Conservation (phyloP, 495 filamentous ascomycete genomes). For the Aspergillus cavernicola region DNA sequence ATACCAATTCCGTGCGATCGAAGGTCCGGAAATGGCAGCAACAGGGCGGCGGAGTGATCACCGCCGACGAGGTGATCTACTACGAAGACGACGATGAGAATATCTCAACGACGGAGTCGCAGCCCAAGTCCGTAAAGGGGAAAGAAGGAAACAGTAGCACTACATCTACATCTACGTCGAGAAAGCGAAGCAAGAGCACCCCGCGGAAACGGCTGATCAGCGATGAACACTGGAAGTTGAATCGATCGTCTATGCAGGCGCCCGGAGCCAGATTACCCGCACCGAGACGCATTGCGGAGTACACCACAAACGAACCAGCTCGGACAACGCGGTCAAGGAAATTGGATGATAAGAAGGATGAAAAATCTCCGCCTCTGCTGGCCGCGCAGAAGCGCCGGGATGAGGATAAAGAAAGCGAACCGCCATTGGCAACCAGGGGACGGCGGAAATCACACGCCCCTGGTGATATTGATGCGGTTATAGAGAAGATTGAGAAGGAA, state of each 20-base stretch:
- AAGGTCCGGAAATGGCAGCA: slow-evolving; percentile 74
- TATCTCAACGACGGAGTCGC: slow-evolving; percentile 22
- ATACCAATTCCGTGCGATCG: slow-evolving; percentile 61
- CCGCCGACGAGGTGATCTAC: slow-evolving; percentile 41
- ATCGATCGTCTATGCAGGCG: slow-evolving; percentile 45
- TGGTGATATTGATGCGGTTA: slow-evolving; percentile 20
- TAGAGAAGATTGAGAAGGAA: slow-evolving; percentile 18
- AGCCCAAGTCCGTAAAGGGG: slow-evolving; percentile 24
- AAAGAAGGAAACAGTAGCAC: slow-evolving; percentile 19
- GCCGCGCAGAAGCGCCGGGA: slow-evolving; percentile 13
- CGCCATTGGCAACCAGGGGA: slow-evolving; percentile 14
- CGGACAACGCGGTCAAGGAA: slow-evolving; percentile 15
- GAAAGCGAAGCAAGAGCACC: slow-evolving; percentile 47
- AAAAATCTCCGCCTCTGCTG: slow-evolving; percentile 13
- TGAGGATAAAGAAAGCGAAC: slow-evolving; percentile 10
- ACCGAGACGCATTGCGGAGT: slow-evolving; percentile 43
- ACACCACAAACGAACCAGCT: slow-evolving; percentile 38
- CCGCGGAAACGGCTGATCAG: slow-evolving; percentile 78
- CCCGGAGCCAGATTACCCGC: slow-evolving; percentile 49
- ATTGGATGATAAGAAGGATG: slow-evolving; percentile 21
- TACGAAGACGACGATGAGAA: slow-evolving; percentile 39
- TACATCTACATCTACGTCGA: too few species aligned
- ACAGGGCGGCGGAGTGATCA: slow-evolving; percentile 57
- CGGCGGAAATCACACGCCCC: slow-evolving; percentile 18
- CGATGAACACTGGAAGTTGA: slow-evolving; percentile 70